A percentile compares a stretch with the other conserved stretches of the same genome.
Evolutionary conservation across 495 filamentous ascomycete genomes (phyloP).

Genomic region (Lepraria neglecta): DNA sequence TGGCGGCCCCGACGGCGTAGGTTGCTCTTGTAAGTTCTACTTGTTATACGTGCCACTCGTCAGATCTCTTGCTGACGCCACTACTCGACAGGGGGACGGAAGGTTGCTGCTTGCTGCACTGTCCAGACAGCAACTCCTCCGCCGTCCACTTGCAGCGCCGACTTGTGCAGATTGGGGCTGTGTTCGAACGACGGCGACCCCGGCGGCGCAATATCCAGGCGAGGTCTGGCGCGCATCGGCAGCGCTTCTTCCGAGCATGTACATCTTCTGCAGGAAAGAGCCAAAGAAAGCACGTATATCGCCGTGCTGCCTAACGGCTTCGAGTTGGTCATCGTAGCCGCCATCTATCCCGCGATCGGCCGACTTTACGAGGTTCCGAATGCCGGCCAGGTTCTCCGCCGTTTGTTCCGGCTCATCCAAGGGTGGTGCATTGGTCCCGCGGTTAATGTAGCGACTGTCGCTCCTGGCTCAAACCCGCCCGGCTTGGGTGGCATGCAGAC

Average conservation of each 20-base stretch:
- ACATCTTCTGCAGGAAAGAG: not conserved
- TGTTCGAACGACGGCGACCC: not conserved
- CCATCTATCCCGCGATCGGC: not conserved
- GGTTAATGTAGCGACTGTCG: not conserved
- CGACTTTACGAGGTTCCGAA: not conserved
- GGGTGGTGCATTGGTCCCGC: not conserved
- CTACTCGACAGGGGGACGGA: not conserved
- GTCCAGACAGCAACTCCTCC: constrained; percentile 1
- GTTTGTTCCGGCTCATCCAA: not conserved
- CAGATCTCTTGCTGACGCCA: not conserved
- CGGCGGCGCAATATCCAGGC: not conserved
- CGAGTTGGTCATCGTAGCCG: not conserved
- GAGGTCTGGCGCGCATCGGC: constrained; percentile 8
- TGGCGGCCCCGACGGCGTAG: too few species aligned
- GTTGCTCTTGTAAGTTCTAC: not conserved
- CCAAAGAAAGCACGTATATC: not conserved
- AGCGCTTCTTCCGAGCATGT: not conserved
- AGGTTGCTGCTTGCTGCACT: constrained; percentile 3
- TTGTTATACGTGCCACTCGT: not conserved
- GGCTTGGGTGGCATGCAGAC: not conserved
- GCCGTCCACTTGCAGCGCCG: not conserved
- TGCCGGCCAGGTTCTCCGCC: not conserved
- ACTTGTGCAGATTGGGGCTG: not conserved
- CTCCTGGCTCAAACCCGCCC: not conserved
- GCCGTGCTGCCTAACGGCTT: not conserved